These are phyloP conservation scores for Cyathus striatus DNA, from an alignment of 768 basidiomycete species.

Conservation along the genomic window DNA sequence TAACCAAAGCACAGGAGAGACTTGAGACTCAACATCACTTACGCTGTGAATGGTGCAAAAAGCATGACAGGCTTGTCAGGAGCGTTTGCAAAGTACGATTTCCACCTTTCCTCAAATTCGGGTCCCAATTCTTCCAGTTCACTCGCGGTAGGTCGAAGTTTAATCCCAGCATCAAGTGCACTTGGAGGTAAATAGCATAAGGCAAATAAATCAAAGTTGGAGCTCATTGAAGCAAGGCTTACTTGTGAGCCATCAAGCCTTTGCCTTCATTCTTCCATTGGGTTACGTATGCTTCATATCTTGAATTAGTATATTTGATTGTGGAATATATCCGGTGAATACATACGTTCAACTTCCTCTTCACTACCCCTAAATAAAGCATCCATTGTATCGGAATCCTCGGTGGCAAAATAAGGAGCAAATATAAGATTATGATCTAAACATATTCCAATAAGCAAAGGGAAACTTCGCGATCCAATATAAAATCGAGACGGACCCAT, in stretches of 20 bases:
- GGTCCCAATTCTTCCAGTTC: slow-evolving; percentile 49
- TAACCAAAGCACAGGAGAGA: no score
- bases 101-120: slow-evolving; percentile 44
- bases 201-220: slow-evolving; percentile 10
- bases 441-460: background rate
- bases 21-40: slow-evolving; percentile 9
- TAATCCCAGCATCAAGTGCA: slow-evolving; percentile 50
- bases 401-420: slow-evolving; percentile 34
- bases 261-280: slow-evolving; percentile 29
- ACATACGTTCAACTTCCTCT: slow-evolving; percentile 35
- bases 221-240: slow-evolving; percentile 9
- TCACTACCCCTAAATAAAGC: slow-evolving; percentile 33
- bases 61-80: slow-evolving; percentile 54
- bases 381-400: slow-evolving; percentile 47
- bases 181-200: slow-evolving; percentile 20
- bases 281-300: slow-evolving; percentile 14
- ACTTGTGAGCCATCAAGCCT: slow-evolving; percentile 56
- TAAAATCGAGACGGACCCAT: slow-evolving; percentile 29
- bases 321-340: no score
- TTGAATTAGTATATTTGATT: no score
- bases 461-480: background rate
- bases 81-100: slow-evolving; percentile 38
- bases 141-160: slow-evolving; percentile 43
- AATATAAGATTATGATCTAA: slow-evolving; percentile 37
- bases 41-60: slow-evolving; percentile 38